A percentile compares a stretch with the other conserved stretches of the same genome.
Conservation (phyloP, 1,284 basidiomycete species). For the Cryptococcus depauperatus region DNA sequence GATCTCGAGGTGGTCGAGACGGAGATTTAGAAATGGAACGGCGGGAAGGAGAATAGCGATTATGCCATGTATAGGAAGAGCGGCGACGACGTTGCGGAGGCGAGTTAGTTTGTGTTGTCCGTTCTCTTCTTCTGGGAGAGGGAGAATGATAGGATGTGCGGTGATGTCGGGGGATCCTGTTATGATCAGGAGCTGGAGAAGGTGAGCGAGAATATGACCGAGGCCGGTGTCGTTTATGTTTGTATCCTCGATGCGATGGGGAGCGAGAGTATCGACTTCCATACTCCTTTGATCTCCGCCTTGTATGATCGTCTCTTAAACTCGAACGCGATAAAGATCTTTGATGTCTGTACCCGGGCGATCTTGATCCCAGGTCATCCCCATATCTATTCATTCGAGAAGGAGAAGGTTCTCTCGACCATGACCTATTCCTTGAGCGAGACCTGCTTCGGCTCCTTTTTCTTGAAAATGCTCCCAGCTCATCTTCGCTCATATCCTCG, state of each 20-base stretch:
- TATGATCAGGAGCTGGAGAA: slow-evolving; percentile 4
- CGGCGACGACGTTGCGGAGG: slow-evolving; percentile 7
- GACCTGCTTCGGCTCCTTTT: slow-evolving; percentile 2
- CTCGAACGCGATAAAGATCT: slow-evolving; percentile 3
- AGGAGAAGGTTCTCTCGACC: slow-evolving; percentile 3
- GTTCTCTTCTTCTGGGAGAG: slow-evolving; percentile 5
- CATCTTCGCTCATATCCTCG: slow-evolving; percentile 23
- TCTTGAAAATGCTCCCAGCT: slow-evolving; percentile 14
- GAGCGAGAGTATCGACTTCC: slow-evolving; percentile 9
- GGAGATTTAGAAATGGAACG: slow-evolving; percentile 2
- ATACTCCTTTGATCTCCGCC: slow-evolving; percentile 1
- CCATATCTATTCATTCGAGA: slow-evolving; percentile 1
- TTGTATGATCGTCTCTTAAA: slow-evolving; percentile 2
- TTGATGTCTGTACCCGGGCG: slow-evolving; percentile 11
- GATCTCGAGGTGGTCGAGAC: slow-evolving; percentile 7
- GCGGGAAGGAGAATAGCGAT: slow-evolving; percentile 10
- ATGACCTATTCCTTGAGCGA: slow-evolving; percentile 6
- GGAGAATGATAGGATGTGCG: slow-evolving; percentile 8
- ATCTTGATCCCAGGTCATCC: slow-evolving; percentile 8
- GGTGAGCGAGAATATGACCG: slow-evolving; percentile 5
- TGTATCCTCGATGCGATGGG: slow-evolving; percentile 10
- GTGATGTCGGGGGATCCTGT: not conserved
- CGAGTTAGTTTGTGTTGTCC: slow-evolving; percentile 1
- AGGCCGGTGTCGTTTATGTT: slow-evolving; percentile 1
- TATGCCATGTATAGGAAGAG: slow-evolving; percentile 11